Evolutionary conservation across 2,329 filamentous ascomycete species (phyloP).

Genomic region (Botrytis medusae): DNA sequence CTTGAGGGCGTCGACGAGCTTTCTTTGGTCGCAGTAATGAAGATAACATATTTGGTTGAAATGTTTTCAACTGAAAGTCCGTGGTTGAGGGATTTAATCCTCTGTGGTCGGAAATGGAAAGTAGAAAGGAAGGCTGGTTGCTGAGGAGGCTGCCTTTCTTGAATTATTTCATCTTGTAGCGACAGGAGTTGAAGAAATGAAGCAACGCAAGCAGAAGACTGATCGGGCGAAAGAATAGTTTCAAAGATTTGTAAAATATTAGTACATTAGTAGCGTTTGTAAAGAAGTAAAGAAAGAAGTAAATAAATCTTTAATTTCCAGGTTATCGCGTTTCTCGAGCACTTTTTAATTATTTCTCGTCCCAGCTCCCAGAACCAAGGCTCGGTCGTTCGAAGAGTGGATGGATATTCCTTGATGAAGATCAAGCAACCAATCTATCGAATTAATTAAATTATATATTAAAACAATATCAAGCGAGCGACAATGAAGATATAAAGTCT

Average conservation of each 20-base stretch:
- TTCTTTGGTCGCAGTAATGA: constrained; percentile 41
- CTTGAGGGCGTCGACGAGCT: constrained; percentile 35
- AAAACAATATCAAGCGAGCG: not conserved
- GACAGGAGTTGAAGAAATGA: not conserved
- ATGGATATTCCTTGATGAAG: constrained; percentile 18
- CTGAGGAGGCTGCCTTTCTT: not conserved
- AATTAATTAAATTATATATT: constrained; percentile 7
- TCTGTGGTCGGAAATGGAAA: not conserved
- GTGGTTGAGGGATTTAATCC: not conserved
- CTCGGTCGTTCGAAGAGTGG: not conserved
- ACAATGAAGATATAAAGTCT: not conserved
- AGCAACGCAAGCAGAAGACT: not conserved
- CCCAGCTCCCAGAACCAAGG: constrained; percentile 6
- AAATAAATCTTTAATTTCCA: constrained; percentile 9
- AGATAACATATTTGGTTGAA: constrained; percentile 39
- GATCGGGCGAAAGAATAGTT: not conserved
- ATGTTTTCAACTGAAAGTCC: not conserved
- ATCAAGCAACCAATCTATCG: constrained; percentile 2
- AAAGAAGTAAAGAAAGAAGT: not conserved
- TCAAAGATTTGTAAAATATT: not conserved
- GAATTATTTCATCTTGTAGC: constrained; percentile 4
- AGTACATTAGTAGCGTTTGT: not conserved
- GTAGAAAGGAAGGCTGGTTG: not conserved
- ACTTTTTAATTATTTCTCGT: not conserved
- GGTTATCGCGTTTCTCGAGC: constrained; percentile 13